A percentile compares a stretch with the other conserved stretches of the same genome.
phyloP scores from a whole-genome alignment of 306 rosid species.

The barrel medic (Medicago truncatula) region DNA sequence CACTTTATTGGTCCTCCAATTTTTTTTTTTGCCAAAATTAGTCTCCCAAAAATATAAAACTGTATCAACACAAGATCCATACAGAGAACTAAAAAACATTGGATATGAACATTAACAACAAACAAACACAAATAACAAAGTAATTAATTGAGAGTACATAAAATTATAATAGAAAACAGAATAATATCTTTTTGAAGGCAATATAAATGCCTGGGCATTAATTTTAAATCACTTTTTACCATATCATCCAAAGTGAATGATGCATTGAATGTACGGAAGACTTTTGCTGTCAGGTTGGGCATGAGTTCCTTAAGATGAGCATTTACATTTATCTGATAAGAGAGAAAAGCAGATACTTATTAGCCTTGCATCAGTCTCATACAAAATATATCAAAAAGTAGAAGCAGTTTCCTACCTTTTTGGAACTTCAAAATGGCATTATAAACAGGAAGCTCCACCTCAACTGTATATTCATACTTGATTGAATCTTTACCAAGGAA shows the following conservation, averaged over 20 bases:
- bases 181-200: slow-evolving; percentile 16
- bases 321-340: slow-evolving; percentile 78
- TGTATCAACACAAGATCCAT: too few species aligned
- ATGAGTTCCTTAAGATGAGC: slow-evolving; percentile 91
- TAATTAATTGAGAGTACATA: background rate
- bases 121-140: background rate
- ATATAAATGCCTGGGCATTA: slow-evolving; percentile 11
- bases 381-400: slow-evolving; percentile 3
- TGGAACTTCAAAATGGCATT: slow-evolving; percentile 85
- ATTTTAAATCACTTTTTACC: slow-evolving; percentile 50
- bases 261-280: too few species aligned
- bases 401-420: slow-evolving; percentile 53
- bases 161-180: background rate
- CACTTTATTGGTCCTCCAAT: too few species aligned
- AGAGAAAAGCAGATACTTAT: slow-evolving; percentile 26
- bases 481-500: slow-evolving; percentile 99
- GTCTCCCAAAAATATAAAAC: too few species aligned
- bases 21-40: too few species aligned
- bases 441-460: slow-evolving; percentile 90
- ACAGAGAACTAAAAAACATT: too few species aligned
- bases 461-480: slow-evolving; percentile 86
- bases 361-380: slow-evolving; percentile 15
- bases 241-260: slow-evolving; percentile 89
- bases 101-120: background rate
- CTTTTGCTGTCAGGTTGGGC: slow-evolving; percentile 95